Evolutionary conservation across 345 rosid species (phyloP).

Genomic region (Hevea brasiliensis): DNA sequence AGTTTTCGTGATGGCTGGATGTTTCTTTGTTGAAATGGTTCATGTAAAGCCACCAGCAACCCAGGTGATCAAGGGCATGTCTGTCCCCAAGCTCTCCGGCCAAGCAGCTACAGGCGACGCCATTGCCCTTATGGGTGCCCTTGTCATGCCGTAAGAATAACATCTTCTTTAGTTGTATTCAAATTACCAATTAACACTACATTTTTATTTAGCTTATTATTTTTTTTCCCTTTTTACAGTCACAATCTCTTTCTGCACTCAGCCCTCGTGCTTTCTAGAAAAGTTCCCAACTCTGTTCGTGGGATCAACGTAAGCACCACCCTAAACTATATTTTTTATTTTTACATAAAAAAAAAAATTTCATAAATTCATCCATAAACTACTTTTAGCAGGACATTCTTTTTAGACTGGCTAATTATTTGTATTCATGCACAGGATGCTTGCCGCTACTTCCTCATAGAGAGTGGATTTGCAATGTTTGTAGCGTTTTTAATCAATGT

Average conservation of each 20-base stretch:
- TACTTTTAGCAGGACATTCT: too few species aligned
- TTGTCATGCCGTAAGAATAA: slow-evolving; percentile 44
- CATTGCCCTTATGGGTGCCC: slow-evolving; percentile 47
- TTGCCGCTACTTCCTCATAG: slow-evolving; percentile 57
- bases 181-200: not conserved
- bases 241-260: slow-evolving; percentile 51
- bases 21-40: slow-evolving; percentile 47
- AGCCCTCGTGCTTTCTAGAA: slow-evolving; percentile 41
- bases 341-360: too few species aligned
- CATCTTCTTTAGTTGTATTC: too few species aligned
- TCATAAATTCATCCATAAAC: too few species aligned
- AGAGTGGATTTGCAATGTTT: slow-evolving; percentile 60
- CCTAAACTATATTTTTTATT: too few species aligned
- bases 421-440: slow-evolving; percentile 40
- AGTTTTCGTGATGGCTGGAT: slow-evolving; percentile 42
- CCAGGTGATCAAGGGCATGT: slow-evolving; percentile 36
- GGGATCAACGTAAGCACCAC: slow-evolving; percentile 56
- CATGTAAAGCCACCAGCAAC: slow-evolving; percentile 39
- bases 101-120: slow-evolving; percentile 39
- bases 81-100: slow-evolving; percentile 42
- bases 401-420: too few species aligned
- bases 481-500: slow-evolving; percentile 66
- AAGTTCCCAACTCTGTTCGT: slow-evolving; percentile 44
- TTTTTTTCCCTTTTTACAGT: slow-evolving; percentile 29
- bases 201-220: too few species aligned